Conservation (phyloP, 306 rosid species). For the Echinosophora koreensis region DNA sequence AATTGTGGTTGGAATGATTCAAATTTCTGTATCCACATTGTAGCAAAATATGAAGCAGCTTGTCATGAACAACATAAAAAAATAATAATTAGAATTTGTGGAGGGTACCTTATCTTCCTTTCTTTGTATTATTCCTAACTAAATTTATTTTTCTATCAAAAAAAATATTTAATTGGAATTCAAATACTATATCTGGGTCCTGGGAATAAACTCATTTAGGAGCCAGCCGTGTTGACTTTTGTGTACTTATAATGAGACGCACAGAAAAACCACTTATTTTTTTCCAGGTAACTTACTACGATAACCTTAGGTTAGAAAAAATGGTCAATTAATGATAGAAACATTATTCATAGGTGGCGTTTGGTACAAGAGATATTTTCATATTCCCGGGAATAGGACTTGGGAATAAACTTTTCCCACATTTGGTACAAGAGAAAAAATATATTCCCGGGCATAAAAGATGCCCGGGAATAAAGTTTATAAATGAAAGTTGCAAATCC, state of each 20-base stretch:
- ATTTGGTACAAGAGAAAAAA: too few relatives aligned
- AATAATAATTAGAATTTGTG: too few relatives aligned
- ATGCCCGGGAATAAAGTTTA: too few relatives aligned
- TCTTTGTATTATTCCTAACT: too few relatives aligned
- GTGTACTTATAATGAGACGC: neutral
- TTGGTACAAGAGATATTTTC: too few relatives aligned
- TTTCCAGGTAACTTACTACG: neutral
- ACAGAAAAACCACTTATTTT: neutral
- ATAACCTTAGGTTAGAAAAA: neutral
- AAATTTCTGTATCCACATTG: neutral
- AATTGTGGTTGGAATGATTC: slow-evolving; percentile 1
- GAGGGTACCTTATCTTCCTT: too few relatives aligned
- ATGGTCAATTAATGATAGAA: neutral
- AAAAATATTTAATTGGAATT: neutral
- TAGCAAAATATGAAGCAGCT: slow-evolving; percentile 2
- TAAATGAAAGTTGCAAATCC: too few relatives aligned
- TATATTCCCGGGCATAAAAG: too few relatives aligned
- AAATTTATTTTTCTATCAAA: too few relatives aligned
- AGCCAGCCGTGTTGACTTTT: neutral
- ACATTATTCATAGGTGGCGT: neutral
- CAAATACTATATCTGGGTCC: neutral
- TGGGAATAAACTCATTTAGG: neutral
- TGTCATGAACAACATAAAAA: neutral
- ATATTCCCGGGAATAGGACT: too few relatives aligned
- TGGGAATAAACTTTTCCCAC: too few relatives aligned